Base-by-base conservation (phyloP, 2,329 filamentous ascomycete species). In the Aspergillus viridinutans region DNA sequence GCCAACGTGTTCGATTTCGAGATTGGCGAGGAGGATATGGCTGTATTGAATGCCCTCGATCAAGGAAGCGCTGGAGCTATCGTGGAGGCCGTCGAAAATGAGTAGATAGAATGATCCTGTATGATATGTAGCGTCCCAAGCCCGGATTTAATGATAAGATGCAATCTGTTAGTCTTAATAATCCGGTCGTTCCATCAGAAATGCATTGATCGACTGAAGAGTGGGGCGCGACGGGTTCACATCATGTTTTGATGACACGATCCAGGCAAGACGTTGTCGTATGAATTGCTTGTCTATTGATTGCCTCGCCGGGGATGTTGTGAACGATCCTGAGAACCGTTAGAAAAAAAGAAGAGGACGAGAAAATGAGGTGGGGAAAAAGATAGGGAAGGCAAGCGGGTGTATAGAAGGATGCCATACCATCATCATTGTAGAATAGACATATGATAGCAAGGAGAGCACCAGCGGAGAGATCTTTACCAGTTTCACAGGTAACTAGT, bases 141-240 rank as follows among this genome's bases (percentile, higher is more conserved):
- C 29, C 47, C 26, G 48, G 48, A 4, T 10, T 25, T 49, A n/a
- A 35, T 45, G n/a, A 45, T 23, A 50, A 32, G 12, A 59, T 58
- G 38, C 49, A 52, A 45, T 48, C 17, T 58, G 17, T 29, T 17
- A 23, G n/a, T 47, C 25, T 69, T 60, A 71, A 62, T 71, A 70
- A 64, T 70, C 66, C 38, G 72, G 72, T 52, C 69, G 67, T 61
- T 76, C 72, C 85, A 97, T 93, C 52, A 97, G 76, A 67, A 90
- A 96, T 55, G 90, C 90, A 73, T 97, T 97, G 4, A 97, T 88
- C 64, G 90, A 93, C 74, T 97, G 92, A 40, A 97, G 76, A 0
- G 92, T 97, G 23, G 90, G 83, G 38, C 94, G 81, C 60, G 87
- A 92, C 0, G 93, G 92, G 69, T 95, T 96, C 2, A 88, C 89